Evolutionary conservation across 2,329 filamentous ascomycete species (phyloP).

Genomic region (Calonectria pteridis): DNA sequence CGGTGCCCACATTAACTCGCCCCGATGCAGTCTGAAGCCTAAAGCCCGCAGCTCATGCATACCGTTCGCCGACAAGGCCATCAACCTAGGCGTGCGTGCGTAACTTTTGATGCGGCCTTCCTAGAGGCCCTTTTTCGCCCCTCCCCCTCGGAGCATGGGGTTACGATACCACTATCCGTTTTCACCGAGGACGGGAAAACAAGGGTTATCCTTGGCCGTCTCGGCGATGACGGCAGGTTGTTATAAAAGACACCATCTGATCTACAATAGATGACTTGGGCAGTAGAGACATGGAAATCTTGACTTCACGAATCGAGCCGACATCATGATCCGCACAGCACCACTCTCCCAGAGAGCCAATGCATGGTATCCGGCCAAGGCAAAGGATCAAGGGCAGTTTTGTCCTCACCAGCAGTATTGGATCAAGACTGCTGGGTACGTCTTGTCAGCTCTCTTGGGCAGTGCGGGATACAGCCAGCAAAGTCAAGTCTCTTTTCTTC

Average conservation of each 20-base stretch:
- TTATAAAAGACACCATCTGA: background rate
- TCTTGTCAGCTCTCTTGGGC: background rate
- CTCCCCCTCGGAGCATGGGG: background rate
- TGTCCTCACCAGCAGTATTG: constrained; percentile 1
- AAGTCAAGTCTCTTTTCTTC: background rate
- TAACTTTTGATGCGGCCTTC: background rate
- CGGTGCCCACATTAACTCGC: background rate
- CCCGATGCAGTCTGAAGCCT: background rate
- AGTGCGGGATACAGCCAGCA: background rate
- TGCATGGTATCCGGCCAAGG: background rate
- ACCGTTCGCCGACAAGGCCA: background rate
- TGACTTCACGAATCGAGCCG: background rate
- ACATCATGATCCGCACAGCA: background rate
- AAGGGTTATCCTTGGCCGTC: background rate
- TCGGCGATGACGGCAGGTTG: background rate
- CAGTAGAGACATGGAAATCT: background rate
- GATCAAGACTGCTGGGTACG: background rate
- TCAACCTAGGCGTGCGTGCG: background rate
- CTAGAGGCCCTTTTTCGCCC: background rate
- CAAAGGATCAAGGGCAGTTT: background rate
- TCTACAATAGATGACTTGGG: background rate
- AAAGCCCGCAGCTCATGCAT: background rate
- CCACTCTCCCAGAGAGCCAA: background rate
- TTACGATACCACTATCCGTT: background rate
- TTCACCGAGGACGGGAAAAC: background rate